Evolutionary conservation across 2,329 filamentous ascomycete genomes (phyloP), one percentile per base, ranked within the genome.

Genomic region (Aspergillus cejpii): DNA sequence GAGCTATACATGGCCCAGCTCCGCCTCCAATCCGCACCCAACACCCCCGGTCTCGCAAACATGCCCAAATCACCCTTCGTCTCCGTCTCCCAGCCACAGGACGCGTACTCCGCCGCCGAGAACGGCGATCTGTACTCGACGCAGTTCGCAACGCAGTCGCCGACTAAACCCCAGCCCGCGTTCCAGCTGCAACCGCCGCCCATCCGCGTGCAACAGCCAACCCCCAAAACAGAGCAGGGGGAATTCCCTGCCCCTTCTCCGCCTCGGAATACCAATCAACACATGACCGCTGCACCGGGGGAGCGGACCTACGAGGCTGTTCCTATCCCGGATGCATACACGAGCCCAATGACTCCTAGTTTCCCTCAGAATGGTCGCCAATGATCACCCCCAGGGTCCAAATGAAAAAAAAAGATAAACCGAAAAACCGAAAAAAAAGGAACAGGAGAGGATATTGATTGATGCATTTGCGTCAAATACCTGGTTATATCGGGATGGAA

Each of bases 1-100:
- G 90, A 97, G 66, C 80, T 98, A 53, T 97, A 97, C 74, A 87
- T 97, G 52, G 89, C 85, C 43, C 85, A 88, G 66, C 80, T 89
- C 33, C 84, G 83, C 56, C 74, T 81, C 15, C 90, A 97, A 72
- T 94, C 89, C 20, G 90, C 89, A 4, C 91, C 91, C 56, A 96
- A 96, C 75, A 96, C 91, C 0, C 91, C 91, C 10, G 89, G 89
- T 53, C 89, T 94, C 64, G 83, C 81, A 23, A 81, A 83, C 65
- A 85, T 84, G 69, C 66, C 77, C 21, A 74, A 77, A 56, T 75
- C 75, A 31, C 69, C 67, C 46, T 64, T 61, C 47, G 61, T 53
- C 43, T 65, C 58, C 45, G 66, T 68, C 19, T 58, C 59, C 26
- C 67, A 63, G 50, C 53, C 61, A 15, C 52, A 51, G 40, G 72